Evolutionary conservation across 768 basidiomycete genomes (phyloP).

Genomic region (Pleurotus cornucopiae): DNA sequence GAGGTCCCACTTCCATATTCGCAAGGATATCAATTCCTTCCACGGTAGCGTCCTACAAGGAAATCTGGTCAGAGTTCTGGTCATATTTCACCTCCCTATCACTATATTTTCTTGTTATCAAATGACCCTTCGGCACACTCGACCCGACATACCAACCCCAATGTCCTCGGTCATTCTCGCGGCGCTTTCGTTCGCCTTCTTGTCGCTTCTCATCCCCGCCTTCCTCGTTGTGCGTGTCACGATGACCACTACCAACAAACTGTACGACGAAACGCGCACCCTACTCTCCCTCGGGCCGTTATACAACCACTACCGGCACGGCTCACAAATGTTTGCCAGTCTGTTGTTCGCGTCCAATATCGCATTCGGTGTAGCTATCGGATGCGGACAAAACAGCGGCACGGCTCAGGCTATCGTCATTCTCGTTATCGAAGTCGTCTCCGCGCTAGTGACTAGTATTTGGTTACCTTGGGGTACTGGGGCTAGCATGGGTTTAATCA

Average conservation of each 20-base stretch:
- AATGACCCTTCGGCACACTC: conserved; percentile 54
- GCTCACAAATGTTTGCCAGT: conserved; percentile 84
- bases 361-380: conserved; percentile 78
- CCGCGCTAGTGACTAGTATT: conserved; percentile 84
- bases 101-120: conserved; percentile 91
- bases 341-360: conserved; percentile 81
- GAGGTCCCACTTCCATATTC: conserved; percentile 27
- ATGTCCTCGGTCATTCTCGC: conserved; percentile 69
- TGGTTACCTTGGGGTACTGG: conserved; percentile 98
- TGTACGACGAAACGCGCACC: conserved; percentile 94
- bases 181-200: conserved; percentile 70
- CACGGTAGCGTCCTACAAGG: conserved; percentile 81
- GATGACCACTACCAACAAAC: conserved; percentile 77
- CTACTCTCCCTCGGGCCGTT: conserved; percentile 86
- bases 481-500: conserved; percentile 94
- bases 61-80: conserved; percentile 85
- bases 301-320: conserved; percentile 92
- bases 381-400: conserved; percentile 85
- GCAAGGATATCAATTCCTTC: conserved; percentile 68
- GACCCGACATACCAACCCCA: conserved; percentile 33
- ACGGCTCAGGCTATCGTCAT: conserved; percentile 91
- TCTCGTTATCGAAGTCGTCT: conserved; percentile 81
- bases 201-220: conserved; percentile 76
- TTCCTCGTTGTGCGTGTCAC: conserved; percentile 75
- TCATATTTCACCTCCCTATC: conserved; percentile 92